Conservation (phyloP, 345 rosid species). For the Anacardium occidentale region DNA sequence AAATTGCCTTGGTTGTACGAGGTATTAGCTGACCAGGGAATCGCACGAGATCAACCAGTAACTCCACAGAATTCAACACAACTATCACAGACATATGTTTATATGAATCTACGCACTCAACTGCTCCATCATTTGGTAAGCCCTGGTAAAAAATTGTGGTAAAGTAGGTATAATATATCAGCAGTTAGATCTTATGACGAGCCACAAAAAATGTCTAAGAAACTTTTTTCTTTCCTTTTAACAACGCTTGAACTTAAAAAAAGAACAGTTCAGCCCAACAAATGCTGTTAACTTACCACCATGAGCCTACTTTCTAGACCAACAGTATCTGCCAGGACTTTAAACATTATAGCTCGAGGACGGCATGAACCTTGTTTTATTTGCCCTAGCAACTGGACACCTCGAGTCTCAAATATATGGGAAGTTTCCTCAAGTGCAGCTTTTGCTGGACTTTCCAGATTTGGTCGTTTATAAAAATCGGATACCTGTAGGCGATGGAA, state of each 20-base stretch:
- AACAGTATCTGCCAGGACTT: slow-evolving; percentile 91
- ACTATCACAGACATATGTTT: slow-evolving; percentile 91
- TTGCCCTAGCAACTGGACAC: slow-evolving; percentile 89
- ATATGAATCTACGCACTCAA: slow-evolving; percentile 72
- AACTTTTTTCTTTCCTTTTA: slow-evolving; percentile 5
- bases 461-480: slow-evolving; percentile 80
- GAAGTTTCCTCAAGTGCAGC: slow-evolving; percentile 65
- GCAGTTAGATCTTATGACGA: slow-evolving; percentile 5
- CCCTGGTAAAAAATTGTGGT: slow-evolving; percentile 48
- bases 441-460: slow-evolving; percentile 78
- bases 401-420: slow-evolving; percentile 62
- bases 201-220: slow-evolving; percentile 9
- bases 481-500: slow-evolving; percentile 55
- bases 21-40: slow-evolving; percentile 96
- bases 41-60: slow-evolving; percentile 95
- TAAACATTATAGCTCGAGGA: slow-evolving; percentile 89
- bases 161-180: slow-evolving; percentile 16
- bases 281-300: slow-evolving; percentile 66
- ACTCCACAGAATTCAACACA: slow-evolving; percentile 76
- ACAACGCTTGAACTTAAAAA: not conserved
- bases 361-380: slow-evolving; percentile 90
- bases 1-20: slow-evolving; percentile 71
- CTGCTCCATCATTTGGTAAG: slow-evolving; percentile 82
- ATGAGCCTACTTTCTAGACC: slow-evolving; percentile 89
- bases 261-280: slow-evolving; percentile 6